A percentile compares a stretch with the other conserved stretches of the same genome.
Evolutionary conservation across 2,329 filamentous ascomycete genomes (phyloP).

Genomic region (Penicillium italicum): DNA sequence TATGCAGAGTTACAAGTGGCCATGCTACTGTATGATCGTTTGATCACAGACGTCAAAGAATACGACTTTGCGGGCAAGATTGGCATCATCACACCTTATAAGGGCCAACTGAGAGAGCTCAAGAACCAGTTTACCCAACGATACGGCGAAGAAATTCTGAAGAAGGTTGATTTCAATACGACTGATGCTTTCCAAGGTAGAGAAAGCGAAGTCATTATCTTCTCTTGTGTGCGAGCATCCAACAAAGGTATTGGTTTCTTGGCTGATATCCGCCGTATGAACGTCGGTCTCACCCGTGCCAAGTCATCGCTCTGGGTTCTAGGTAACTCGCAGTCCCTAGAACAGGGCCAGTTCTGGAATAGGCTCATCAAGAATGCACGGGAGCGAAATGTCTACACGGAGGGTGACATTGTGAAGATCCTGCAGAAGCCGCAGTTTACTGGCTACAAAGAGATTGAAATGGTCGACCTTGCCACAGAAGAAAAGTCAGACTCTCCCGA

Average conservation of each 20-base stretch:
- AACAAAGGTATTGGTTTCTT: conserved; percentile 96
- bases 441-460: conserved; percentile 44
- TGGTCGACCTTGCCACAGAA: conserved; percentile 35
- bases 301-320: conserved; percentile 96
- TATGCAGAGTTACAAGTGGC: conserved; percentile 81
- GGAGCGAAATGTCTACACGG: conserved; percentile 69
- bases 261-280: conserved; percentile 98
- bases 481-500: conserved; percentile 10
- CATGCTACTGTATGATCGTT: conserved; percentile 75
- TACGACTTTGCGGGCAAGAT: conserved; percentile 77
- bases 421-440: conserved; percentile 53
- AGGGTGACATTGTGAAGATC: conserved; percentile 58
- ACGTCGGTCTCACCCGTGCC: conserved; percentile 93
- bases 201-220: conserved; percentile 97
- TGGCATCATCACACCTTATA: conserved; percentile 97
- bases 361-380: conserved; percentile 80
- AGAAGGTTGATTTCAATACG: conserved; percentile 92
- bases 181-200: conserved; percentile 97
- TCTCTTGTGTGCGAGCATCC: conserved; percentile 93
- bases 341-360: conserved; percentile 87
- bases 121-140: conserved; percentile 67
- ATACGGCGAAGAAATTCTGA: conserved; percentile 72
- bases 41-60: conserved; percentile 66
- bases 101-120: conserved; percentile 80
- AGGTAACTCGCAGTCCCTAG: conserved; percentile 81